phyloP scores from a whole-genome alignment of 805 yeast genomes.

The Metschnikowia continentalis region DNA sequence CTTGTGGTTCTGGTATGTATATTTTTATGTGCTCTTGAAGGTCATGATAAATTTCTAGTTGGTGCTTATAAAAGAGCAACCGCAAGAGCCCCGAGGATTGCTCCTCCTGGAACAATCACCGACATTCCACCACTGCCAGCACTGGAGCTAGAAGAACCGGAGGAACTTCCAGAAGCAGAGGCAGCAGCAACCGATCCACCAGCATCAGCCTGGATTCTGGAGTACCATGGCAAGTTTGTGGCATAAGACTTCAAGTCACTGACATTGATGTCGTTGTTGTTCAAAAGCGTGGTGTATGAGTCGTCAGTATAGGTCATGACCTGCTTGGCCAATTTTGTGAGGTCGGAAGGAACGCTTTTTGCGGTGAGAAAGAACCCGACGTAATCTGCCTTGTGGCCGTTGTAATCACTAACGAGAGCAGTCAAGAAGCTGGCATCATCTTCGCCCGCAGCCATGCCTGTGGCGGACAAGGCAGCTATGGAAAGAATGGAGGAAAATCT shows the following conservation, averaged over 20 bases:
- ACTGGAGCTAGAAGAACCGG: neutral
- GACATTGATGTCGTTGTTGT: conserved; percentile 17
- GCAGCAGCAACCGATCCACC: conserved; percentile 6
- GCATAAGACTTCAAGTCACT: conserved; percentile 29
- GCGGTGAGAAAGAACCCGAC: conserved; percentile 28
- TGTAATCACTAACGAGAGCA: conserved; percentile 35
- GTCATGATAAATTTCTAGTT: neutral
- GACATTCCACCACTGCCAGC: conserved; percentile 14
- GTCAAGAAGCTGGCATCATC: conserved; percentile 25
- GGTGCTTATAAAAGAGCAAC: conserved; percentile 26
- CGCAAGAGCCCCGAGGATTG: conserved; percentile 31
- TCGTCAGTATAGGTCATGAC: conserved; percentile 42
- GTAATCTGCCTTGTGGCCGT: conserved; percentile 28
- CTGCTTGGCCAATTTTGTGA: conserved; percentile 28
- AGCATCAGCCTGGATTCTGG: conserved; percentile 18
- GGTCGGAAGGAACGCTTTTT: conserved; percentile 23
- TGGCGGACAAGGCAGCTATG: conserved; percentile 9
- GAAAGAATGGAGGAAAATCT: conserved; percentile 14
- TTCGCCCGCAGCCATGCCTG: conserved; percentile 6
- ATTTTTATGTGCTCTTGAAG: neutral
- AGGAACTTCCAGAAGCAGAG: neutral
- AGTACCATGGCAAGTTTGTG: conserved; percentile 32
- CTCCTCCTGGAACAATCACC: conserved; percentile 27
- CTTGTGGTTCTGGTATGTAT: neutral
- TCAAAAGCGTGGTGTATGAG: conserved; percentile 40